Conservation (phyloP, 2,329 filamentous ascomycete genomes). For the Apiospora arundinis region DNA sequence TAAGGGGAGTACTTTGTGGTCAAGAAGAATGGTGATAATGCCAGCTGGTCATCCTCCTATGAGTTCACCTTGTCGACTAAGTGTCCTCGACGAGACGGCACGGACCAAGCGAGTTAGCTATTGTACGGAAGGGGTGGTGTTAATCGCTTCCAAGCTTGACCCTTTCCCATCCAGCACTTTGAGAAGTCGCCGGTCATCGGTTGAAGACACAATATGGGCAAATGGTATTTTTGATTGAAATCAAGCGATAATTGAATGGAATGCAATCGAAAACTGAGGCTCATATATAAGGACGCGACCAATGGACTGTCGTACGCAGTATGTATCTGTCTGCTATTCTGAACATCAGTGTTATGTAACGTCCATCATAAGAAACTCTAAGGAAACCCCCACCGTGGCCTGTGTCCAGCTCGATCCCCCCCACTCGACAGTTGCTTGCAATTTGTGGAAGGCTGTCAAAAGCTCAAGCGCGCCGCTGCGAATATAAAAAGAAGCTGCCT, state of each 20-base stretch:
- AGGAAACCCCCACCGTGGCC: neutral
- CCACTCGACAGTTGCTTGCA: constrained; percentile 10
- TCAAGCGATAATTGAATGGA: neutral
- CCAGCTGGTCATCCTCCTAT: constrained; percentile 18
- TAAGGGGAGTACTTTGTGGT: constrained; percentile 6
- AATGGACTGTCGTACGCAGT: neutral
- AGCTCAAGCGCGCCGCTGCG: constrained; percentile 6
- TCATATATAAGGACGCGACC: neutral
- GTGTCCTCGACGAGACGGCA: constrained; percentile 7
- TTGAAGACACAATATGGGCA: neutral
- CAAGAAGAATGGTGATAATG: constrained; percentile 13
- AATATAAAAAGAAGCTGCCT: constrained; percentile 14
- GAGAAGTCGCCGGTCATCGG: neutral
- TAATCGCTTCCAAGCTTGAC: neutral
- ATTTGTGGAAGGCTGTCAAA: constrained; percentile 17
- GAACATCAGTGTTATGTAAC: neutral
- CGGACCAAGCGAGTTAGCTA: neutral
- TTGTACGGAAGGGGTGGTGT: constrained; percentile 11
- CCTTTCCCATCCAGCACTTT: neutral
- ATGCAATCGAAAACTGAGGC: neutral
- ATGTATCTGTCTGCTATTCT: neutral
- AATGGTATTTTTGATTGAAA: neutral
- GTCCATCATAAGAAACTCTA: neutral
- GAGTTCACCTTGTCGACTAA: constrained; percentile 19
- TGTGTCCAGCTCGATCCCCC: neutral